phyloP scores from a whole-genome alignment of 176 grass and related monocot genomes.

The Eleusine coracana region DNA sequence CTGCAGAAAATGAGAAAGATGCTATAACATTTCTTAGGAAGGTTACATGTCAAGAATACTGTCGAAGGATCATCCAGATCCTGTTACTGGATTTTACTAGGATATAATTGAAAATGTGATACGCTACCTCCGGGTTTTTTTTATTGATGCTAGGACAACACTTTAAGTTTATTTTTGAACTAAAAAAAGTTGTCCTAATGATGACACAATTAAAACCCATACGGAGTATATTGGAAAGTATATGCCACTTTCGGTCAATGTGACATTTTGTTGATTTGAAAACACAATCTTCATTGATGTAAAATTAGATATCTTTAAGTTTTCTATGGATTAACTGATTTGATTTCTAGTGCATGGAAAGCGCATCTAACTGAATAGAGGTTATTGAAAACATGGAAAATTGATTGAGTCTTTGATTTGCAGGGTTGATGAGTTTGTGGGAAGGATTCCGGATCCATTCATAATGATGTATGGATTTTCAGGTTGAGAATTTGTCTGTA shows the following conservation, averaged over 20 bases:
- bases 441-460: slow-evolving; percentile 55
- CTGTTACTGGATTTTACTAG: background rate
- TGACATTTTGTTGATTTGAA: background rate
- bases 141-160: no score
- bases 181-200: no score
- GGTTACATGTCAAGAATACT: background rate
- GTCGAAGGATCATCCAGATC: background rate
- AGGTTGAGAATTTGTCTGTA: slow-evolving; percentile 47
- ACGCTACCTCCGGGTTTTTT: no score
- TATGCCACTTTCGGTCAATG: background rate
- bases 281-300: background rate
- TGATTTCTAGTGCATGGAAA: background rate
- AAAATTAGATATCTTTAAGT: background rate
- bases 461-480: slow-evolving; percentile 63
- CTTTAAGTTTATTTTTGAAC: no score
- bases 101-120: no score
- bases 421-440: slow-evolving; percentile 64
- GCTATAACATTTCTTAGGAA: background rate
- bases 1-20: background rate
- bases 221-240: background rate
- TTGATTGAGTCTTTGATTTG: slow-evolving; percentile 23
- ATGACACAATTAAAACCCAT: no score
- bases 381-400: background rate
- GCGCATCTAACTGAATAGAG: background rate
- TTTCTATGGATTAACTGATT: no score